Conservation (phyloP, 768 basidiomycete species). For the Tricholoma bakamatsutake region DNA sequence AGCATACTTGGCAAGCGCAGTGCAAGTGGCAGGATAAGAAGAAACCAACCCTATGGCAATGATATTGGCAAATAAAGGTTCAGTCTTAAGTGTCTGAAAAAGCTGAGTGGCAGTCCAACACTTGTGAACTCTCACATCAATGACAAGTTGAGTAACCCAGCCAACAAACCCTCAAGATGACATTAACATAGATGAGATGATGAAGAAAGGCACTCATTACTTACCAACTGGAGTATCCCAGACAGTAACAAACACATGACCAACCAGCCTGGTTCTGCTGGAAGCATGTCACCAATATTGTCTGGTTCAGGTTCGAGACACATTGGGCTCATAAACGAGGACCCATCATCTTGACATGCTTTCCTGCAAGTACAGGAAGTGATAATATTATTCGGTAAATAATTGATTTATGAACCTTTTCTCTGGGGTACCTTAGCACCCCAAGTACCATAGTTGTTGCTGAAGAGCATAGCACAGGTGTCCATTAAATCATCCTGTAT, state of each 20-base stretch:
- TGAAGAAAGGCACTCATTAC: too few relatives aligned
- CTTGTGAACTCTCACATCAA: constrained; percentile 17
- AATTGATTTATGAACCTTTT: background rate
- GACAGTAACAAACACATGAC: background rate
- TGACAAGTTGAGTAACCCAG: constrained; percentile 33
- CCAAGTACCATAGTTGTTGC: constrained; percentile 2
- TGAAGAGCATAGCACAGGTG: background rate
- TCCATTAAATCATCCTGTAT: background rate
- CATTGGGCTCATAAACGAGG: background rate
- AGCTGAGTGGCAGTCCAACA: constrained; percentile 25
- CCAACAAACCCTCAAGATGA: constrained; percentile 18
- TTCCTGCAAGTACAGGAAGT: background rate
- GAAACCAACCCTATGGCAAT: constrained; percentile 25
- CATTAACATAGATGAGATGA: too few relatives aligned
- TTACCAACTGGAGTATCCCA: background rate
- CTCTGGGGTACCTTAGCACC: background rate
- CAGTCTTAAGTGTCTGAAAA: constrained; percentile 7
- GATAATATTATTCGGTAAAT: background rate
- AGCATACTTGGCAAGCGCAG: constrained; percentile 21
- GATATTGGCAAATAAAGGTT: constrained; percentile 4
- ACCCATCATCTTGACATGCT: background rate
- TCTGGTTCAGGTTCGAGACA: background rate
- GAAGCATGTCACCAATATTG: background rate
- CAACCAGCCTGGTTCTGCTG: background rate
- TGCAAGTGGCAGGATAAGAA: constrained; percentile 24